These are phyloP conservation scores for Flaveria robusta DNA, from an alignment of 129 eudicot species.

Conservation along the genomic window DNA sequence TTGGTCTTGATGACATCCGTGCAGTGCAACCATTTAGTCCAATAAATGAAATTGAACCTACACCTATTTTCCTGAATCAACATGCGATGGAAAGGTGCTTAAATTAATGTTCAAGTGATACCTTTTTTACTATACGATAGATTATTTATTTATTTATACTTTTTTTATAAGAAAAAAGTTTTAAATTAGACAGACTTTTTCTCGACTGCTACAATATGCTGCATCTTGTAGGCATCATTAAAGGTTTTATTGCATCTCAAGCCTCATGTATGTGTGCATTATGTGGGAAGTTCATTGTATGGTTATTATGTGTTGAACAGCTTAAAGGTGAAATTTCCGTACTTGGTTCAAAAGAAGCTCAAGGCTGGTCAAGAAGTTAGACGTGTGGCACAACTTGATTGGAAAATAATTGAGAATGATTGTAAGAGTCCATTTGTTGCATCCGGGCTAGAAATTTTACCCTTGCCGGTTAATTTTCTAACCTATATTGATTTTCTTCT, in stretches of 20 bases:
- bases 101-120: not conserved
- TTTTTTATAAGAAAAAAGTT: too few species aligned
- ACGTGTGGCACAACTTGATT: slow-evolving; percentile 85
- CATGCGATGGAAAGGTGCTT: slow-evolving; percentile 82
- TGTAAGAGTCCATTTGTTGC: slow-evolving; percentile 78
- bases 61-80: slow-evolving; percentile 82
- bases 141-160: too few species aligned
- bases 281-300: slow-evolving; percentile 4
- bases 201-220: not conserved
- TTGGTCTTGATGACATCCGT: slow-evolving; percentile 91
- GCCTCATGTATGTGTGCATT: not conserved
- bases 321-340: slow-evolving; percentile 74
- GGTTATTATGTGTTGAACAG: slow-evolving; percentile 45
- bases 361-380: slow-evolving; percentile 83
- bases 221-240: not conserved
- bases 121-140: not conserved
- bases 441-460: slow-evolving; percentile 79
- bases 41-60: slow-evolving; percentile 71
- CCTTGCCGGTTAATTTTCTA: slow-evolving; percentile 71
- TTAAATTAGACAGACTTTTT: not conserved
- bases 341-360: slow-evolving; percentile 61
- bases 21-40: slow-evolving; percentile 76
- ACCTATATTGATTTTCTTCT: slow-evolving; percentile 2
- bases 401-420: slow-evolving; percentile 77
- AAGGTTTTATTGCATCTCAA: not conserved